Evolutionary conservation across 768 basidiomycete genomes (phyloP), one percentile per base, ranked within the genome.

Genomic region (Saitozyma podzolica): DNA sequence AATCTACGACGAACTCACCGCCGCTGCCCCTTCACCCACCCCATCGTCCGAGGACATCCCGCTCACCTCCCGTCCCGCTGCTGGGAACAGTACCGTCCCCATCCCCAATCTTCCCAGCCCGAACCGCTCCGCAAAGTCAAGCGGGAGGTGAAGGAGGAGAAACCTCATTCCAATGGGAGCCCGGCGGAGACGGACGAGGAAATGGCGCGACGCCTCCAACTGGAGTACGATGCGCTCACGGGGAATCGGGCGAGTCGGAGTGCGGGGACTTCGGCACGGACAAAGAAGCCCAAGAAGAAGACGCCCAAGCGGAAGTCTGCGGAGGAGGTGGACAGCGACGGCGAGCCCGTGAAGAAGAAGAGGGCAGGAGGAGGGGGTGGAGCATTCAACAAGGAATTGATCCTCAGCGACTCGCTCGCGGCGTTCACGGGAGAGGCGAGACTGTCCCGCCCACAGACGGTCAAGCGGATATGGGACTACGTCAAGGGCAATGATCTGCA

Each of bases 381-480:
- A 8, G 72, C 73, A 1, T 80, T 80, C 67, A 80, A 80, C 58
- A 76, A 69, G 85, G 84, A 39, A 84, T 84, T 58, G 84, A 82
- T 55, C 80, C 80, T 73, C 81, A 82, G 92, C 69, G 87, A 84
- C 67, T 87, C 90, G 16, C 81, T 96, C 29, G 85, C 89, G 1
- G 84, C 84, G 11, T 80, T 96, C 29, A 78, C 91, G n/a, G 83
- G 85, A 19, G 82, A 83, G 45, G 85, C 87, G 20, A 85, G 84
- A 70, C 80, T 93, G 53, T 90, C 92, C 48, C 86, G 93, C 37
- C 91, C 91, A 6, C 91, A 93, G 75, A 89, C 90, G 48, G 93
- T 96, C 52, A 95, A 95, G 78, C 86, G 86, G 59, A 81, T 96
- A 10, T 96, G 93, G 93, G 86, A 84, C 11, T 88, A 95, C 78